Evolutionary conservation across 1,284 basidiomycete species (phyloP), one percentile per base, ranked within the genome.

Genomic region (Ceratobasidium sp.): DNA sequence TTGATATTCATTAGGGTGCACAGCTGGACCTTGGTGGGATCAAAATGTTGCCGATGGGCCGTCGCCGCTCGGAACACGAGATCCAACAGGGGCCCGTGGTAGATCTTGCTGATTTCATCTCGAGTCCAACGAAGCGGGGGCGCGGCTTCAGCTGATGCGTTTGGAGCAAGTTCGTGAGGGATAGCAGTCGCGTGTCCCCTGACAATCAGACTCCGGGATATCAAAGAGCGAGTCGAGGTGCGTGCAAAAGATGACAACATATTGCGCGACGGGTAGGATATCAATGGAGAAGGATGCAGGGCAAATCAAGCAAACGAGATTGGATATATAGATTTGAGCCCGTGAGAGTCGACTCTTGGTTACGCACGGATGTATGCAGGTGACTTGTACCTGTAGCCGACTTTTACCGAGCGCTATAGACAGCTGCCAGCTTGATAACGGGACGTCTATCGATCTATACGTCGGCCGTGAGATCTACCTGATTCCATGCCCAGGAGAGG

Each of bases 1-100:
- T 99, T 99, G 82, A 99, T 99, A 81, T 98, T 99, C 93, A 98
- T 96, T 36, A 99, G 86, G 1, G 97, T 98, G 80, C 96, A 98
- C 28, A 99, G 87, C 83, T 99, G 97, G 41, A 99, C 89, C 82
- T 97, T 93, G 76, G 83, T 87, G 41, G 94, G 89, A 81, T 97
- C 92, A 77, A 98, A 94, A 80, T 94, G 85, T 79, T 90, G 84
- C 76, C 96, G 85, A 82, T 98, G 97, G 26, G 97, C 88, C 1
- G 86, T 81, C 53, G 93, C 92, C 53, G 95, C 90, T 67, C 88
- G 87, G 81, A 91, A 97, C 74, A 97, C 89, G 73, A 96, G 89
- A 69, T 95, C 92, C 77, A 98, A 87, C 70, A 98, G 81, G 3
- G 95, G 92, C 9, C 84, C 85, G 78, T 94, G 87, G 78, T 92